Conservation (phyloP, 768 basidiomycete species). For the Termitomyces sp. region DNA sequence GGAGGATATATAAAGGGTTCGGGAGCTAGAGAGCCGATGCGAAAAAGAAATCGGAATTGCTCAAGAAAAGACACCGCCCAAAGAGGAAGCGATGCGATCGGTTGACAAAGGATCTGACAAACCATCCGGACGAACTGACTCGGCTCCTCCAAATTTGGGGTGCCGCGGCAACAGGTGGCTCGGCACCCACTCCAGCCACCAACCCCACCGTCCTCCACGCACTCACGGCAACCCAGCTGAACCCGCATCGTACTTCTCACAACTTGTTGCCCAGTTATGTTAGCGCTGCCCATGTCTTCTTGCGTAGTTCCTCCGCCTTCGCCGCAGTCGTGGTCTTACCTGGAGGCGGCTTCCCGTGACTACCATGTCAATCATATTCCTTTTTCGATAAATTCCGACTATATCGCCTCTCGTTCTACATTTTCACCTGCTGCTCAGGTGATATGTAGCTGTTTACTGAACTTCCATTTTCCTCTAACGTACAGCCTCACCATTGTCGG, state of each 20-base stretch:
- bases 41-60: constrained; percentile 22
- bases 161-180: constrained; percentile 15
- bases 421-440: not conserved
- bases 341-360: not conserved
- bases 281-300: not conserved
- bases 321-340: not conserved
- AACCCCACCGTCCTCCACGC: constrained; percentile 11
- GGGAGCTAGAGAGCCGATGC: constrained; percentile 27
- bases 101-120: constrained; percentile 19
- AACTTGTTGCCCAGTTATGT: not conserved
- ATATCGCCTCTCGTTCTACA: not conserved
- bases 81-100: constrained; percentile 15
- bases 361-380: not conserved
- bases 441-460: not conserved
- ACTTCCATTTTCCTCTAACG: not conserved
- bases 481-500: not conserved
- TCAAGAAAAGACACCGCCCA: constrained; percentile 13
- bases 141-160: constrained; percentile 6
- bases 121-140: constrained; percentile 15
- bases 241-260: not conserved
- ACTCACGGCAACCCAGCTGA: not conserved
- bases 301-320: not conserved
- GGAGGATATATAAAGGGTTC: constrained; percentile 27
- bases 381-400: not conserved
- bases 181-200: constrained; percentile 13